Evolutionary conservation across 2,329 filamentous ascomycete genomes (phyloP), one percentile per base, ranked within the genome.

Genomic region (Aspergillus sp.): DNA sequence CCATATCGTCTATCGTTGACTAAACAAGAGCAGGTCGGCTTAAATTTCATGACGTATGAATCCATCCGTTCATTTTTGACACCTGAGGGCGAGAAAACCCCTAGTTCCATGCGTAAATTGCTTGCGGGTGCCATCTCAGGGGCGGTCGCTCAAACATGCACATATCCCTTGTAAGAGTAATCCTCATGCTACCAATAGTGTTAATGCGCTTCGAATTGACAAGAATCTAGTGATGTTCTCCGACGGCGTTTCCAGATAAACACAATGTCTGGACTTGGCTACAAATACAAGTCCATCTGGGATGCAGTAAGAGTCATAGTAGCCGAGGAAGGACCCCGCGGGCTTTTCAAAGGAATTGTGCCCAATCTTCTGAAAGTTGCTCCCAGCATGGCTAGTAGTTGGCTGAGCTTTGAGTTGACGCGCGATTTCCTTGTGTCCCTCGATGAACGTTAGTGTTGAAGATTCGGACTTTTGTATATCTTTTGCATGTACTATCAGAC

Each of bases 41-140:
- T 99, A 56, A 99, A 99, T 76, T 99, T 99, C 76, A 98, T 98
- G 92, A 92, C 91, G 6, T 99, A 99, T 77, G 95, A 99, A 76
- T 89, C 89, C 52, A 89, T 93, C 59, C 88, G 95, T 61, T 87
- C 88, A 69, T 88, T 89, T 67, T 83, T 99, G 66, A 99, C 95
- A 0, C 89, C 88, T 1, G 91, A 96, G 54, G 95, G 95, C 49
- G 88, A 96, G 63, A 85, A 90, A 71, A 91, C 96, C 66, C 95
- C 95, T 0, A 87, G 82, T 62, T 85, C 91, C 1, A 75, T 86
- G 55, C 87, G 94, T 56, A 99, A 98, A 74, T 82, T 99, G 47
- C 84, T 88, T 29, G 94, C 95, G 4, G 95, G 95, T 58, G 95
- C 95, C 14, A 86, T 98, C 55, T 96, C 93, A n/a, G 95, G 95